phyloP scores from a whole-genome alignment of 805 yeast species.

The Candida oleophila region DNA sequence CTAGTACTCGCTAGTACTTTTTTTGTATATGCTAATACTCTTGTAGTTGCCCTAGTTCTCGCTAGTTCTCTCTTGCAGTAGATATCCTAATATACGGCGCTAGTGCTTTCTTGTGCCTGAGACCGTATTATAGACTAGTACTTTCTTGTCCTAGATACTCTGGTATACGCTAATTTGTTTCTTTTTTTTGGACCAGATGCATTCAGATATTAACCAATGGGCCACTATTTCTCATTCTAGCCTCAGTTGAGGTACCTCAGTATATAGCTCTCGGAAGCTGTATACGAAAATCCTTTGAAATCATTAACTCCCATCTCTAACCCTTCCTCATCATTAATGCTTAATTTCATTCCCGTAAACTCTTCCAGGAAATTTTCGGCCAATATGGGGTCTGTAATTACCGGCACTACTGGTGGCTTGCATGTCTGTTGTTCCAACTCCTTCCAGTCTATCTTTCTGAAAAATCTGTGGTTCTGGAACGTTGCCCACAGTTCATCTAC shows the following conservation, averaged over 20 bases:
- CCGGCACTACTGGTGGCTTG: slow-evolving; percentile 79
- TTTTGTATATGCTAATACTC: too few species aligned
- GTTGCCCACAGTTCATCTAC: slow-evolving; percentile 54
- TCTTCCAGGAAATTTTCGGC: slow-evolving; percentile 86
- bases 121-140: too few species aligned
- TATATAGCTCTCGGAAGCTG: slow-evolving; percentile 31
- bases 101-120: too few species aligned
- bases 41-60: too few species aligned
- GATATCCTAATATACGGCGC: too few species aligned
- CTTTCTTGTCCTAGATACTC: too few species aligned
- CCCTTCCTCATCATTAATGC: slow-evolving; percentile 9
- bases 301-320: neutral
- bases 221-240: too few species aligned
- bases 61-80: too few species aligned
- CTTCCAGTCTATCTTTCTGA: slow-evolving; percentile 75
- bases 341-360: slow-evolving; percentile 68
- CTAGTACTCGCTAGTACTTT: too few species aligned
- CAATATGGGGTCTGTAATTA: slow-evolving; percentile 73
- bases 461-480: slow-evolving; percentile 67
- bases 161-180: too few species aligned
- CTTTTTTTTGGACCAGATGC: too few species aligned
- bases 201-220: too few species aligned
- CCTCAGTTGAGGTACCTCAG: slow-evolving; percentile 13
- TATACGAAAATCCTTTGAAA: slow-evolving; percentile 32
- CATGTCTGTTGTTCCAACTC: slow-evolving; percentile 43